A percentile compares a stretch with the other conserved stretches of the same genome.
These are phyloP conservation scores for Leccinum griseonigrum DNA, from an alignment of 1,284 basidiomycete species.

Conservation along the genomic window DNA sequence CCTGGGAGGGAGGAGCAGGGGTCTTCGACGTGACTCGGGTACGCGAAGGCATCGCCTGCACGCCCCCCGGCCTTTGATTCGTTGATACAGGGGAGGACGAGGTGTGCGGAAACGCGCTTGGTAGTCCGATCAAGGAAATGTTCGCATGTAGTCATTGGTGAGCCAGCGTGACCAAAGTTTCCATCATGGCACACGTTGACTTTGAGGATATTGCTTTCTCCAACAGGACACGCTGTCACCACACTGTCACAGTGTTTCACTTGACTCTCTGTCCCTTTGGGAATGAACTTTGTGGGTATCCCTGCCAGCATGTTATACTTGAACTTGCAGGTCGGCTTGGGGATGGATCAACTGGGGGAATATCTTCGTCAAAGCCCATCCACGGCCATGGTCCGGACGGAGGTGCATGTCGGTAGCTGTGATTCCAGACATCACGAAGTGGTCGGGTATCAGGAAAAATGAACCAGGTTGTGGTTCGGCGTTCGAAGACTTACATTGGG, in stretches of 20 bases:
- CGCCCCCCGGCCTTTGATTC: constrained; percentile 23
- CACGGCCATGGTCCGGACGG: constrained; percentile 35
- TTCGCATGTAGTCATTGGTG: constrained; percentile 1
- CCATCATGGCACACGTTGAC: constrained; percentile 43
- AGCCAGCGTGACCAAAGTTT: constrained; percentile 26
- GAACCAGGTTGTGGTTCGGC: not conserved
- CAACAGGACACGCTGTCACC: constrained; percentile 25
- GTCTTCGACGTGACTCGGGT: constrained; percentile 33
- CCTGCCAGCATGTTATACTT: constrained; percentile 32
- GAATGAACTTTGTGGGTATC: constrained; percentile 51
- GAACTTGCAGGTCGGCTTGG: not conserved
- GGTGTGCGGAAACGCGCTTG: constrained; percentile 31
- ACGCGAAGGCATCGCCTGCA: constrained; percentile 37
- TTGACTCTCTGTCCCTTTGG: constrained; percentile 50
- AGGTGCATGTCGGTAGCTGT: constrained; percentile 32
- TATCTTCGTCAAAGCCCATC: constrained; percentile 36
- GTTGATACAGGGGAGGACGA: constrained; percentile 27
- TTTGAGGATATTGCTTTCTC: constrained; percentile 36
- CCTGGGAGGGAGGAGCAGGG: constrained; percentile 23
- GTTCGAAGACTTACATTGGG: constrained; percentile 19
- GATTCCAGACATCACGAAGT: not conserved
- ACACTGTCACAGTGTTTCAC: constrained; percentile 41
- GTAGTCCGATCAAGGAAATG: constrained; percentile 29
- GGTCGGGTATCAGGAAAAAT: not conserved
- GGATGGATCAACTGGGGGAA: constrained; percentile 9